These are phyloP conservation scores for Waitea zeae DNA, from an alignment of 1,284 basidiomycete species.

Conservation along the genomic window DNA sequence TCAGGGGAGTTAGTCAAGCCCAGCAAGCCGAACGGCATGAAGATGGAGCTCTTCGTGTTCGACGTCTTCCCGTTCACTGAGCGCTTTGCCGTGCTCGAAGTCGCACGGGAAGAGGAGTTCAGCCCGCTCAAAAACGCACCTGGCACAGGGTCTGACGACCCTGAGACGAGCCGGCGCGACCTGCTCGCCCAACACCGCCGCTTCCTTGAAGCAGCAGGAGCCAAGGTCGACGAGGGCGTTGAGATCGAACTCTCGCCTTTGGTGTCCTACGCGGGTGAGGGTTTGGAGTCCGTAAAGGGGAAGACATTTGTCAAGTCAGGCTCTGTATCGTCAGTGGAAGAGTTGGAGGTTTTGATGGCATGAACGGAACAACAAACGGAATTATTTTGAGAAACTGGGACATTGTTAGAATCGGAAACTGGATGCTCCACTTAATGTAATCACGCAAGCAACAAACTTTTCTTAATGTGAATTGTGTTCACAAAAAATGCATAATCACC, in stretches of 20 bases:
- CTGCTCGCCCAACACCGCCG: constrained; percentile 80
- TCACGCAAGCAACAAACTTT: too few relatives aligned
- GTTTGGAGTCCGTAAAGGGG: constrained; percentile 66
- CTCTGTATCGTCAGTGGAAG: constrained; percentile 25
- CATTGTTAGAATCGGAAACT: too few relatives aligned
- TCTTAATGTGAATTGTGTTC: too few relatives aligned
- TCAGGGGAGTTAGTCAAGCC: constrained; percentile 64
- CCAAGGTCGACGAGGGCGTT: constrained; percentile 44
- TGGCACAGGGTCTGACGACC: constrained; percentile 85
- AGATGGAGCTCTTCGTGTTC: constrained; percentile 97
- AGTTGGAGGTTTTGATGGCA: constrained; percentile 26
- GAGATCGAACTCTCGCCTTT: constrained; percentile 88
- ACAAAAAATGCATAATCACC: too few relatives aligned
- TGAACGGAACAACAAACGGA: constrained; percentile 1
- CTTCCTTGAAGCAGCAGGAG: constrained; percentile 75
- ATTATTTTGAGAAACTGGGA: too few relatives aligned
- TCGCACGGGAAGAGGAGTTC: constrained; percentile 82
- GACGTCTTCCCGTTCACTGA: constrained; percentile 94
- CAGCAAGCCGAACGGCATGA: constrained; percentile 91
- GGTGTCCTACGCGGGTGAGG: constrained; percentile 86
- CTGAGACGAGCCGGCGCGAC: constrained; percentile 80
- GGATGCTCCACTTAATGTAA: too few relatives aligned
- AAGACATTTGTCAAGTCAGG: constrained; percentile 55
- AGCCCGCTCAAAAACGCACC: constrained; percentile 96
- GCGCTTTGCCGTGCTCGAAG: constrained; percentile 79